Conservation (phyloP, 177 flowering plant species). For the Telopea speciosissima region DNA sequence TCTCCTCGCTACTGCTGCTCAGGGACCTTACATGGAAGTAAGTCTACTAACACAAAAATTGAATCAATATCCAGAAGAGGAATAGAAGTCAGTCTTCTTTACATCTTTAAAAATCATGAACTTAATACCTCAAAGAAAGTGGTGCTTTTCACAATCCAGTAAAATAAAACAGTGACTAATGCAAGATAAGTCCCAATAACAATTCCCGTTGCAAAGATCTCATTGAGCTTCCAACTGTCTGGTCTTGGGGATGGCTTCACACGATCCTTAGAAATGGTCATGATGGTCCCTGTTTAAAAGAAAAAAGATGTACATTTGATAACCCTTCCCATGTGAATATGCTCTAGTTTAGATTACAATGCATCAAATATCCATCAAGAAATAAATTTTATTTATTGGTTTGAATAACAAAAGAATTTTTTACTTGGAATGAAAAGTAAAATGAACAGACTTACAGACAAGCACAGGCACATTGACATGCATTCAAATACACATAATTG, state of each 20-base stretch:
- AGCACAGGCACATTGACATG: neutral
- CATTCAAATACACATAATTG: too few species aligned
- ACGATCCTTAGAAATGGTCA: slow-evolving; percentile 78
- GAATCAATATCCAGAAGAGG: neutral
- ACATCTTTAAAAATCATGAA: neutral
- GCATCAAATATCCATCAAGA: neutral
- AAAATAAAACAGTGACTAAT: slow-evolving; percentile 67
- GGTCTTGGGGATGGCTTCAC: slow-evolving; percentile 86
- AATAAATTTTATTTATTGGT: too few species aligned
- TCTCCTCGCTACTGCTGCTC: slow-evolving; percentile 36
- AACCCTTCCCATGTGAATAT: neutral
- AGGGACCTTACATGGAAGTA: slow-evolving; percentile 46
- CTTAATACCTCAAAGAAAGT: slow-evolving; percentile 69
- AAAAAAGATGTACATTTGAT: neutral
- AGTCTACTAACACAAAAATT: slow-evolving; percentile 27
- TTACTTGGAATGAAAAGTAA: too few species aligned
- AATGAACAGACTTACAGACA: neutral
- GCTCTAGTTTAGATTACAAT: neutral
- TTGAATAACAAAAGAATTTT: too few species aligned
- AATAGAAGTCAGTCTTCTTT: neutral
- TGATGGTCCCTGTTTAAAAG: slow-evolving; percentile 58
- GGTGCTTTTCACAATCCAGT: slow-evolving; percentile 50
- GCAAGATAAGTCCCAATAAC: slow-evolving; percentile 89
- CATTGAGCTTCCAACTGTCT: slow-evolving; percentile 85
- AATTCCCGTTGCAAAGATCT: slow-evolving; percentile 79